phyloP scores from a whole-genome alignment of 2,329 filamentous ascomycete species.

The Penicillium sp. region DNA sequence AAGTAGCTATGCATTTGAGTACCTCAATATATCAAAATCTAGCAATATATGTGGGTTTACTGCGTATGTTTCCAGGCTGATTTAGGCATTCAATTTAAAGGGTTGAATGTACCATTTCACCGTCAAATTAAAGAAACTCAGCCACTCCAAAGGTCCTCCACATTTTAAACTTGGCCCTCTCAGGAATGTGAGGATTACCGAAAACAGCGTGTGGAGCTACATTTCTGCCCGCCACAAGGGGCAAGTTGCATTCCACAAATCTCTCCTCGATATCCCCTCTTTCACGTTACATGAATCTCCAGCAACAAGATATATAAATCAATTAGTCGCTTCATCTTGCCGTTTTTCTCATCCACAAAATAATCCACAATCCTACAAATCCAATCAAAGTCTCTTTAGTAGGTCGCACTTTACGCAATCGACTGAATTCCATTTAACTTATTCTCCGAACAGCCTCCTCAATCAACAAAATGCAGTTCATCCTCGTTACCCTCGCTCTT shows the following conservation, averaged over 20 bases:
- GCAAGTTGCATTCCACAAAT: neutral
- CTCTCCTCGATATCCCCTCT: neutral
- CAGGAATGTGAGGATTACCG: neutral
- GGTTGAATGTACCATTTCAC: neutral
- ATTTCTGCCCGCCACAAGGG: neutral
- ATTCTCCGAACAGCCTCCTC: neutral
- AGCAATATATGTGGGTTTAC: no score
- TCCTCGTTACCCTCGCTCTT: neutral
- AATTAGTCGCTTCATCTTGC: neutral
- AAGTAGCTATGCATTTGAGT: neutral
- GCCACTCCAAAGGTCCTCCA: neutral
- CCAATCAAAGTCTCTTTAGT: neutral
- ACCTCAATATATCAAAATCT: no score
- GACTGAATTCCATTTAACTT: neutral
- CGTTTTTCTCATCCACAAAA: neutral
- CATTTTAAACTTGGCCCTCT: neutral
- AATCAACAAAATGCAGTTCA: constrained; percentile 7
- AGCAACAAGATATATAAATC: neutral
- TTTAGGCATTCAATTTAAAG: neutral
- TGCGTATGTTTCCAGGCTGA: neutral
- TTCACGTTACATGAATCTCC: neutral
- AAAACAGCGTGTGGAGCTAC: neutral
- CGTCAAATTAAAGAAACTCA: neutral
- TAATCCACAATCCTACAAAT: neutral
- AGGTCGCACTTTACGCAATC: neutral